Evolutionary conservation across 1,139 yeast species (phyloP), one percentile per base, ranked within the genome.

Genomic region (Lodderomyces jiufengensis): DNA sequence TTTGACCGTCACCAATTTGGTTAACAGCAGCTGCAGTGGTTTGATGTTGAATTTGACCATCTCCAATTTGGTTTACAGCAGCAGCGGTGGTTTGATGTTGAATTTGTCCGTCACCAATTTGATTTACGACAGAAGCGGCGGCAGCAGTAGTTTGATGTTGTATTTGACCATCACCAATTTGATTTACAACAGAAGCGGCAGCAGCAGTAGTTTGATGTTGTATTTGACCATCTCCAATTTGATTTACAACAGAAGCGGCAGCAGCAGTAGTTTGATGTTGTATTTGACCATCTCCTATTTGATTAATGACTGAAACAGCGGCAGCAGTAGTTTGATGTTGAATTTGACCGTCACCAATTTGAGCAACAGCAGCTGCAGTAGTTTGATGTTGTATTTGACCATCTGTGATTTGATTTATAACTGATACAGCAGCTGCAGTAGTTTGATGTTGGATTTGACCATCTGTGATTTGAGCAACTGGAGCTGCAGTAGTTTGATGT

Each of bases 251-350:
- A 18, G 41, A 36, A 21, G 49, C 39, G 30, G 57, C 46, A 23
- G 66, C 44, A 12, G 37, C 34, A 39, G 72, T 57, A 35, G 78
- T 66, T 48, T 73, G 66, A 42, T 75, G 78, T 59, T 77, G 84
- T 48, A 76, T 64, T 63, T 78, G 84, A 50, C 84, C 84, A 47
- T 78, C 83, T 42, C 69, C 65, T 40, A 77, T 76, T 59, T 78
- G 83, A 50, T 54, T 55, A 33, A 70, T 66, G 28, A 67, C 72
- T 27, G 68, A 62, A 26, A 69, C 66, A 15, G 67, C 55, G 31
- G 52, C 58, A 37, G 57, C 46, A 32, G 37, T 49, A 33, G 58
- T 49, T 39, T 48, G 65, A 45, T 56, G 63, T 54, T 55, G 73
- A 34, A 59, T 53, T 54, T 59, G 58, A 59, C 71, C 56, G 54